Conservation (phyloP, 352 stramenopile genomes). For the Pythium sp. region DNA sequence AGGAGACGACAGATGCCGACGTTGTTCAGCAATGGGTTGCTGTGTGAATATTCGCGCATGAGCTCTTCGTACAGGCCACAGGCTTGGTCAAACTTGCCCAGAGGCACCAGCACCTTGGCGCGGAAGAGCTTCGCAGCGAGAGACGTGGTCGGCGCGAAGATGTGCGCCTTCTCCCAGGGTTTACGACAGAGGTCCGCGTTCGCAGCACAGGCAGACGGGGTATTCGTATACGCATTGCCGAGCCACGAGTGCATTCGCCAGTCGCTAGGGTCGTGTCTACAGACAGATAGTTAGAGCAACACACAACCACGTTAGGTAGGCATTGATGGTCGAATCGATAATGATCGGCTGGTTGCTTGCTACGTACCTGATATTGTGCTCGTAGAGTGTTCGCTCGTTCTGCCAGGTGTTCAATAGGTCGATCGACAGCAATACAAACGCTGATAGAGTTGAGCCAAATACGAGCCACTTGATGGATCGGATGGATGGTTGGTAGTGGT, state of each 20-base stretch:
- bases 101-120: conserved; percentile 18
- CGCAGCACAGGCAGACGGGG: not conserved
- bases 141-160: conserved; percentile 24
- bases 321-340: not conserved
- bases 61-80: not conserved
- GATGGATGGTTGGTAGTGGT: not conserved
- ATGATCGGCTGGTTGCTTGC: not conserved
- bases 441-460: conserved; percentile 4
- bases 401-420: conserved; percentile 29
- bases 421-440: conserved; percentile 25
- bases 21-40: conserved; percentile 33
- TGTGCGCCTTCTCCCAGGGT: conserved; percentile 24
- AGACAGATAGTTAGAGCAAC: not conserved
- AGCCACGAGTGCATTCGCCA: conserved; percentile 47
- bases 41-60: not conserved
- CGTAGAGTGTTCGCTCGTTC: conserved; percentile 36
- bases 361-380: conserved; percentile 22
- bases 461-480: not conserved
- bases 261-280: conserved; percentile 39
- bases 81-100: conserved; percentile 8
- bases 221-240: not conserved
- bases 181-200: conserved; percentile 15
- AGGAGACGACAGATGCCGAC: conserved; percentile 23
- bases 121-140: conserved; percentile 29
- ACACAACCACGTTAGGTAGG: not conserved